phyloP scores from a whole-genome alignment of 805 yeast genomes.

The Candida patagonica region DNA sequence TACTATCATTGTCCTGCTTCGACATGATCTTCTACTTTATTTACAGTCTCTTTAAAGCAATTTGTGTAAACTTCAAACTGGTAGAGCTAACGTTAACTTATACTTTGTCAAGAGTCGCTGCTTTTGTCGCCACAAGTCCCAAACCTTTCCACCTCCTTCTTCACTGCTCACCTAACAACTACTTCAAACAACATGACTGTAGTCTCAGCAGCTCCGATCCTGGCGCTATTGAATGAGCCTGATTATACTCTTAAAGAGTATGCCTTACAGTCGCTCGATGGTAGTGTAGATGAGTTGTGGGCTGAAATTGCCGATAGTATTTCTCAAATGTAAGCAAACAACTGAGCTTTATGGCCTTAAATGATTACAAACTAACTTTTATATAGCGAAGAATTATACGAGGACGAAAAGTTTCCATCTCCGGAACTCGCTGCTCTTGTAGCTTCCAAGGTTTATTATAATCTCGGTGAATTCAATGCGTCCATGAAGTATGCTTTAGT shows the following conservation, averaged over 20 bases:
- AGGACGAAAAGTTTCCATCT: conserved; percentile 68
- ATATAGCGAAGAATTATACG: conserved; percentile 67
- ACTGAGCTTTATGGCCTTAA: not conserved
- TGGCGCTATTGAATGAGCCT: conserved; percentile 79
- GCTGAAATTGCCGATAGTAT: conserved; percentile 92
- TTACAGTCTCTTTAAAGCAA: too few species aligned
- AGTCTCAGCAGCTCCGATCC: conserved; percentile 83
- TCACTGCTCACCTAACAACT: not conserved
- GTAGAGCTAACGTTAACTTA: too few species aligned
- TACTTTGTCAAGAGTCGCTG: too few species aligned
- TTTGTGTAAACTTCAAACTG: too few species aligned
- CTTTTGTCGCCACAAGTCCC: not conserved
- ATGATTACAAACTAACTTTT: not conserved
- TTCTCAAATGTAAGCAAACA: conserved; percentile 45
- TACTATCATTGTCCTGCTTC: too few species aligned
- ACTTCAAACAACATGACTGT: conserved; percentile 38
- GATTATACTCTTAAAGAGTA: conserved; percentile 70
- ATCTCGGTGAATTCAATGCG: conserved; percentile 86
- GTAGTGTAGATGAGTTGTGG: conserved; percentile 86
- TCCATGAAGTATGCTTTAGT: conserved; percentile 82
- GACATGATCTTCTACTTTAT: too few species aligned
- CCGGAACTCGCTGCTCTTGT: conserved; percentile 82
- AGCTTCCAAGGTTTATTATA: conserved; percentile 83
- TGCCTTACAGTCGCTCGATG: conserved; percentile 75
- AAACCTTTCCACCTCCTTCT: not conserved